Conservation (phyloP, 2,329 filamentous ascomycete species). For the Microcyclospora pomicola region DNA sequence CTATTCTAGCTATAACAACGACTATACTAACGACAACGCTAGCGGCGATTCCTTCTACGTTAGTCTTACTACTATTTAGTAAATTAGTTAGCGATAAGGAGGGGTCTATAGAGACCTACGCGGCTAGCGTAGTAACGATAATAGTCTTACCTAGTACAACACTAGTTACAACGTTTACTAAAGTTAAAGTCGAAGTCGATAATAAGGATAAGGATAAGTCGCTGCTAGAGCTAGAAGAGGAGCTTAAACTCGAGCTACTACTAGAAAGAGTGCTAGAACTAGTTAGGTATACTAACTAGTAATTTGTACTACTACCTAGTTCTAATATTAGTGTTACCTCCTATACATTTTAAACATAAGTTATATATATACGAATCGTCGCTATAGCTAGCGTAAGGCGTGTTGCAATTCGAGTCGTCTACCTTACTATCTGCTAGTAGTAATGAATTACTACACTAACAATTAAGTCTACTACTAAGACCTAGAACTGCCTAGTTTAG, state of each 20-base stretch:
- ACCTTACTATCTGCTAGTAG: constrained; percentile 45
- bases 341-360: not conserved
- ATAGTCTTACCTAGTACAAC: constrained; percentile 20
- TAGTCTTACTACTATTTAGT: constrained; percentile 30
- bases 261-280: constrained; percentile 27
- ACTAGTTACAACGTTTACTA: constrained; percentile 18
- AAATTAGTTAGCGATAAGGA: constrained; percentile 30
- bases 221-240: not conserved
- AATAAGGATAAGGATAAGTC: constrained; percentile 13
- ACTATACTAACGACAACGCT: constrained; percentile 79
- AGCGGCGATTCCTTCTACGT: constrained; percentile 68
- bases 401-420: constrained; percentile 47
- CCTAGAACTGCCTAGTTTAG: constrained; percentile 45
- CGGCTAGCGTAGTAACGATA: constrained; percentile 17
- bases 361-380: constrained; percentile 44
- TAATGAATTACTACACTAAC: constrained; percentile 59
- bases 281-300: constrained; percentile 40
- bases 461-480: constrained; percentile 46
- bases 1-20: constrained; percentile 49
- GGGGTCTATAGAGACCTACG: constrained; percentile 35
- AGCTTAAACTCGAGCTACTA: constrained; percentile 10
- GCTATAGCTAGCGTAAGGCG: constrained; percentile 49
- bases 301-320: constrained; percentile 43
- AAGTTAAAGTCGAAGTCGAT: constrained; percentile 9
- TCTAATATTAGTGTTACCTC: constrained; percentile 1